Conservation (phyloP, 179 eudicot species). For the Sideroxylon spinosum region DNA sequence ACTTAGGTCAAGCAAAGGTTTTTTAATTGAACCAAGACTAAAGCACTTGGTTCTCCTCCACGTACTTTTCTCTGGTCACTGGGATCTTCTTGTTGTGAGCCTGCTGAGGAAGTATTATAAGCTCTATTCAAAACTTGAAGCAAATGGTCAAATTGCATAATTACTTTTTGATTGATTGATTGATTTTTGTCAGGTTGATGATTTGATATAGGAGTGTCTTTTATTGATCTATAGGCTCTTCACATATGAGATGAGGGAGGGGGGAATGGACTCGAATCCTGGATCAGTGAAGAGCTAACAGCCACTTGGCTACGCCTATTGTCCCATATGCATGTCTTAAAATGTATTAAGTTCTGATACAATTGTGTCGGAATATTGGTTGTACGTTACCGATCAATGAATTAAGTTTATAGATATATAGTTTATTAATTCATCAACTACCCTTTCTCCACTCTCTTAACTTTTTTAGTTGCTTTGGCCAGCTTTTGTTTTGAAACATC, state of each 20-base stretch:
- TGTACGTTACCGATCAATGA: not conserved
- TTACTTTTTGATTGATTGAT: not conserved
- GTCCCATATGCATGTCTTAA: too few species aligned
- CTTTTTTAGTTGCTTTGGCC: slow-evolving; percentile 22
- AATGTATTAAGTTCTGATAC: too few species aligned
- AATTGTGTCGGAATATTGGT: not conserved
- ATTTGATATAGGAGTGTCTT: too few species aligned
- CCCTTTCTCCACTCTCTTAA: not conserved
- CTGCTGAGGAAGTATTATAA: too few species aligned
- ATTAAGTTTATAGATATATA: too few species aligned
- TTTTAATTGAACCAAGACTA: too few species aligned
- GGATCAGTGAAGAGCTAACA: too few species aligned
- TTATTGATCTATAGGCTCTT: not conserved
- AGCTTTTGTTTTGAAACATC: slow-evolving; percentile 81
- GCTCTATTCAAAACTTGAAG: not conserved
- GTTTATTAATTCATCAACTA: not conserved
- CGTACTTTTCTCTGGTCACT: too few species aligned
- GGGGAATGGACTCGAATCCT: too few species aligned
- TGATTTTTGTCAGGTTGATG: not conserved
- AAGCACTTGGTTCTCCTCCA: too few species aligned
- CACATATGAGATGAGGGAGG: not conserved
- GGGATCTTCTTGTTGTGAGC: too few species aligned
- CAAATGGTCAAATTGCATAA: not conserved
- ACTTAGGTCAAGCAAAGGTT: not conserved
- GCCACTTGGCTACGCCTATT: too few species aligned